A percentile compares a stretch with the other conserved stretches of the same genome.
Conservation (phyloP, 106 monocot species). For the Apostasia shenzhenica region DNA sequence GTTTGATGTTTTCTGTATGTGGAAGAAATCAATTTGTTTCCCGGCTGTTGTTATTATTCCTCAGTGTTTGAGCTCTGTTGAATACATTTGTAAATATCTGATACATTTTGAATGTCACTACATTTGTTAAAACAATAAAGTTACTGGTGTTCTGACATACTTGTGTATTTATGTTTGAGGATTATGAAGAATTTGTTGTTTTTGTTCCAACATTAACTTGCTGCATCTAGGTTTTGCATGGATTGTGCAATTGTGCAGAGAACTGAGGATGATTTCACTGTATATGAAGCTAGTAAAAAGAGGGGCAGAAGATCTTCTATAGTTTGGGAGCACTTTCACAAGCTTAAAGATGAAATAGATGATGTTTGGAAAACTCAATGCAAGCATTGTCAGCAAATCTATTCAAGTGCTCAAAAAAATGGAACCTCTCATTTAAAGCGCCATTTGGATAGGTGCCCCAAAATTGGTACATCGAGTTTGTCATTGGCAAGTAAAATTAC, state of each 20-base stretch:
- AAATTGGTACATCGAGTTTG: constrained; percentile 1
- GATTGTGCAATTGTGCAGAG: constrained; percentile 7
- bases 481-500: background rate
- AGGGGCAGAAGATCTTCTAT: constrained; percentile 6
- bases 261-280: background rate
- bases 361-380: constrained; percentile 12
- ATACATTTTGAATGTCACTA: too few species aligned
- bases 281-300: background rate
- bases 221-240: constrained; percentile 1
- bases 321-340: constrained; percentile 13
- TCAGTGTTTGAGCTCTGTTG: too few species aligned
- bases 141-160: too few species aligned
- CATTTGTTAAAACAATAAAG: too few species aligned
- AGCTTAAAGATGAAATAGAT: constrained; percentile 7
- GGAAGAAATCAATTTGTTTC: too few species aligned
- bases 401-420: constrained; percentile 12
- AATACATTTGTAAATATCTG: too few species aligned
- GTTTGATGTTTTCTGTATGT: too few species aligned
- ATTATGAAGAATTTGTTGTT: too few species aligned
- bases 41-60: too few species aligned
- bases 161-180: too few species aligned
- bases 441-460: constrained; percentile 8
- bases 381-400: constrained; percentile 11
- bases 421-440: constrained; percentile 9
- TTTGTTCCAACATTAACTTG: background rate